Evolutionary conservation across 306 rosid species (phyloP).

Genomic region (Ochetophila trinervis): DNA sequence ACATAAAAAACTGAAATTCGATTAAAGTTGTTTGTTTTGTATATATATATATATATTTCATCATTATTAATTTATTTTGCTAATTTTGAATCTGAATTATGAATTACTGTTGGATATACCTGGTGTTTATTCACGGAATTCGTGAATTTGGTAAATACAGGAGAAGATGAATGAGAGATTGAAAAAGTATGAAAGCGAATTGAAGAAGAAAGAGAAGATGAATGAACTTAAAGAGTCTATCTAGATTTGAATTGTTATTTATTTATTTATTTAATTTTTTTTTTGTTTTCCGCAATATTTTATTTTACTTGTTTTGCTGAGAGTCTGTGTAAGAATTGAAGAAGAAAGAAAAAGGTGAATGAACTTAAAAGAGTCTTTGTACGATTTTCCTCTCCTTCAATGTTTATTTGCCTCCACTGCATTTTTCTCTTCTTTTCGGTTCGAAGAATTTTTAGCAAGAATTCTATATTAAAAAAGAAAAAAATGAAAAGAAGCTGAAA

Average conservation of each 20-base stretch:
- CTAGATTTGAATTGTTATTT: conserved; percentile 15
- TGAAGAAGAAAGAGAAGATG: conserved; percentile 56
- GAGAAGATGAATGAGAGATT: conserved; percentile 73
- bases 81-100: neutral
- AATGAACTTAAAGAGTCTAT: conserved; percentile 60
- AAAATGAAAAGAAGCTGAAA: neutral
- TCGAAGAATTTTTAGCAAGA: neutral
- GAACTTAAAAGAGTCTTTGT: no score
- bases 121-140: neutral
- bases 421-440: no score
- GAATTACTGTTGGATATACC: neutral
- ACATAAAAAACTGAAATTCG: neutral
- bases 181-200: conserved; percentile 58
- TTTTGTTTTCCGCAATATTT: neutral
- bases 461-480: neutral
- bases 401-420: no score
- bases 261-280: neutral
- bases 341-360: no score
- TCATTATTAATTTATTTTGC: neutral
- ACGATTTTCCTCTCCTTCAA: neutral
- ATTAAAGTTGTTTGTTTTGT: neutral
- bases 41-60: no score
- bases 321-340: neutral
- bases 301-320: neutral
- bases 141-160: conserved; percentile 34